A percentile compares a stretch with the other conserved stretches of the same genome.
These are phyloP conservation scores for Trichophyton verrucosum DNA, from an alignment of 2,329 filamentous ascomycete genomes.

Conservation along the genomic window DNA sequence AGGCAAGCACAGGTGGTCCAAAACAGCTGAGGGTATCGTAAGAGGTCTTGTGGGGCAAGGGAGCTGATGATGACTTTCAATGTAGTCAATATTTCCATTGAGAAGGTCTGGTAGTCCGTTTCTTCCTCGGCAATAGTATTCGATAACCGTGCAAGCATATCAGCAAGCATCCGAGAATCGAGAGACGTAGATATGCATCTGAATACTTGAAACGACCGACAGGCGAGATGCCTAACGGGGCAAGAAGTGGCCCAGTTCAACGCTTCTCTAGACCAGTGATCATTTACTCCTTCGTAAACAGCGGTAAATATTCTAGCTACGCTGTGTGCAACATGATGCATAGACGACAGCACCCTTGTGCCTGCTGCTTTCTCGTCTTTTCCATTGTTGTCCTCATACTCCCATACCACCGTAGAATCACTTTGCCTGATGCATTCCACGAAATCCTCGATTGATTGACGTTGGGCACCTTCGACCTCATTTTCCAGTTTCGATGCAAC, in stretches of 20 bases:
- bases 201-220: conserved; percentile 94
- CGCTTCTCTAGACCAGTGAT: conserved; percentile 81
- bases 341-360: conserved; percentile 71
- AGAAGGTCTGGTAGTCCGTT: conserved; percentile 87
- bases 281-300: conserved; percentile 73
- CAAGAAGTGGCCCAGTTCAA: conserved; percentile 95
- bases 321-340: conserved; percentile 71
- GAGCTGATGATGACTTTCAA: conserved; percentile 83
- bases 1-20: conserved; percentile 96
- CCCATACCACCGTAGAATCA: conserved; percentile 77
- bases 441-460: conserved; percentile 69
- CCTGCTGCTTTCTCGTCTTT: conserved; percentile 59
- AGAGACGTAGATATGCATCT: conserved; percentile 81
- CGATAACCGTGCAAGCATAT: conserved; percentile 88
- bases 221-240: conserved; percentile 85
- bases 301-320: conserved; percentile 77
- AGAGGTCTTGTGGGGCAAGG: conserved; percentile 62
- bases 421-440: conserved; percentile 78
- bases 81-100: conserved; percentile 94
- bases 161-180: conserved; percentile 86
- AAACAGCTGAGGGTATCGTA: conserved; percentile 89
- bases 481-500: conserved; percentile 72
- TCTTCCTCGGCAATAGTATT: conserved; percentile 97
- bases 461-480: conserved; percentile 52
- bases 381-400: conserved; percentile 83